Percentiles rank a stretch among this genome's conserved stretches.
phyloP scores from a whole-genome alignment of 2,329 filamentous ascomycete genomes.

The Ceratocystis albifundus region DNA sequence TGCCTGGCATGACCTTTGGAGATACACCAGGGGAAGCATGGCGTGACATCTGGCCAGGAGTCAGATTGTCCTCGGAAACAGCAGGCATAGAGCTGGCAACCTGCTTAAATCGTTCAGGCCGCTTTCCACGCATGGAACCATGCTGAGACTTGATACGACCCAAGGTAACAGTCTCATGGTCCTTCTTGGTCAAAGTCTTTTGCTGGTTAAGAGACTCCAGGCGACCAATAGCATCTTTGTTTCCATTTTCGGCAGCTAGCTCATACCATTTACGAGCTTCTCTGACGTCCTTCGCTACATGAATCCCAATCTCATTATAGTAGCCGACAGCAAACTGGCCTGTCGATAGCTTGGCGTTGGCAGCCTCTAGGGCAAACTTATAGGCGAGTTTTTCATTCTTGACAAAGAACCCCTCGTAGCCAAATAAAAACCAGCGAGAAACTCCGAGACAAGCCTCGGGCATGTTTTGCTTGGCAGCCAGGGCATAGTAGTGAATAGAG shows the following conservation, averaged over 20 bases:
- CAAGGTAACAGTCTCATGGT: constrained; percentile 87
- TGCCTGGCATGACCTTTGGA: constrained; percentile 25
- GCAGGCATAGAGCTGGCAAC: constrained; percentile 36
- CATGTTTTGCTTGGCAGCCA: constrained; percentile 85
- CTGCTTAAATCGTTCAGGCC: constrained; percentile 42
- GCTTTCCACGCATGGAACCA: constrained; percentile 53
- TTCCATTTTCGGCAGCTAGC: constrained; percentile 78
- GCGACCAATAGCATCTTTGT: constrained; percentile 71
- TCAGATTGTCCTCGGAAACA: constrained; percentile 35
- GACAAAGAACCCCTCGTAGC: constrained; percentile 79
- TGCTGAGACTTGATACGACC: constrained; percentile 74
- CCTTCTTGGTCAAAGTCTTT: constrained; percentile 73
- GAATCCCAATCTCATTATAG: constrained; percentile 93
- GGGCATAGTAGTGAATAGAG: constrained; percentile 88
- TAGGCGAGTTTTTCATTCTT: constrained; percentile 95
- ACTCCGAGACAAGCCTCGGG: constrained; percentile 90
- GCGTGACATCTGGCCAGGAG: constrained; percentile 25
- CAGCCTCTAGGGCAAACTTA: constrained; percentile 79
- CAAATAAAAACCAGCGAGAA: constrained; percentile 97
- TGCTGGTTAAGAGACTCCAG: constrained; percentile 75
- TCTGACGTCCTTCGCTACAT: constrained; percentile 68
- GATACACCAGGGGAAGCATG: constrained; percentile 22
- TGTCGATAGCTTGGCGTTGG: constrained; percentile 67
- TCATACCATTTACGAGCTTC: constrained; percentile 85
- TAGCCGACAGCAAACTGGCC: constrained; percentile 96